phyloP scores from a whole-genome alignment of 2,329 filamentous ascomycete species.

The Colletotrichum nymphaeae region DNA sequence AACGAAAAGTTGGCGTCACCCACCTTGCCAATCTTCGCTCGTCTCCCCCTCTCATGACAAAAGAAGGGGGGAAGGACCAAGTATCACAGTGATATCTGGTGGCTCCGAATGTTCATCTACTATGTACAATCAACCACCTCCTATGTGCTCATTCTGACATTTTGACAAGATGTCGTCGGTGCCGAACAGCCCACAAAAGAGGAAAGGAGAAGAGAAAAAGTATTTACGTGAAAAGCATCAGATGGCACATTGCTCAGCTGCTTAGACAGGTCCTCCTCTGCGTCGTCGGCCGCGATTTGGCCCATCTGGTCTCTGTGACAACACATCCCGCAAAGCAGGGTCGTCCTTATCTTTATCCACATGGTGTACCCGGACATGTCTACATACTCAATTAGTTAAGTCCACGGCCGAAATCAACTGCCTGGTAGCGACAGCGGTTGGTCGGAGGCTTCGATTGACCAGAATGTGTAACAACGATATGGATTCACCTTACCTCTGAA shows the following conservation, averaged over 20 bases:
- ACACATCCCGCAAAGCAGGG: conserved; percentile 80
- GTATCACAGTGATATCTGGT: background rate
- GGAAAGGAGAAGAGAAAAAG: background rate
- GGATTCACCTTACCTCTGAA: conserved; percentile 78
- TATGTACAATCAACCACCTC: conserved; percentile 24
- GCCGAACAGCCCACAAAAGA: background rate
- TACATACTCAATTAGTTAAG: conserved; percentile 47
- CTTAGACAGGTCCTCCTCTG: conserved; percentile 58
- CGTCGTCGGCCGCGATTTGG: conserved; percentile 83
- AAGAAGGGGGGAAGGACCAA: background rate
- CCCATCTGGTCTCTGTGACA: conserved; percentile 87
- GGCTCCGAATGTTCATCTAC: conserved; percentile 1
- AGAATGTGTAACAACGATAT: background rate
- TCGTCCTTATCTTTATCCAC: conserved; percentile 92
- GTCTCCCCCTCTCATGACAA: background rate
- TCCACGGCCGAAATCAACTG: background rate
- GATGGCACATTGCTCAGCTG: background rate
- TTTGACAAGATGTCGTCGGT: background rate
- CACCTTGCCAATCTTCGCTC: background rate
- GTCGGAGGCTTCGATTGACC: background rate
- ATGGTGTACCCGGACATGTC: conserved; percentile 94
- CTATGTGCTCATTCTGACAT: background rate
- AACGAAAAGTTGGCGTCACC: background rate
- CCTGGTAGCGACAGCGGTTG: background rate
- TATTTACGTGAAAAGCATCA: conserved; percentile 27